A percentile compares a stretch with the other conserved stretches of the same genome.
phyloP scores from a whole-genome alignment of 2,329 filamentous ascomycete species.

The Pseudogymnoascus sp. region DNA sequence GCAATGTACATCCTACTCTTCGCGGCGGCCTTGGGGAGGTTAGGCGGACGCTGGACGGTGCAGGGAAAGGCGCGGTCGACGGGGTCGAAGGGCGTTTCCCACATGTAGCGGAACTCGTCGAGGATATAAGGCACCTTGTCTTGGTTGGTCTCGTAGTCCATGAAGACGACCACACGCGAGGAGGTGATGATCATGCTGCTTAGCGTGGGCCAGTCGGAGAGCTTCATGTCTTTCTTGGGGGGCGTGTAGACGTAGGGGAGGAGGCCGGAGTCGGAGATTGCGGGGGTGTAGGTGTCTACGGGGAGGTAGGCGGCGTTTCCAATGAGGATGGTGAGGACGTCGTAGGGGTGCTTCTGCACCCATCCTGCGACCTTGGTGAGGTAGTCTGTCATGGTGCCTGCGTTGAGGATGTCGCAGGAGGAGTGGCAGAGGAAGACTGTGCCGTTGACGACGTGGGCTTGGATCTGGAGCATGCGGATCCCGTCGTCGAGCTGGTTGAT shows the following conservation, averaged over 20 bases:
- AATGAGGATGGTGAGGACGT: constrained; percentile 80
- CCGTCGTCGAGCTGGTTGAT: constrained; percentile 70
- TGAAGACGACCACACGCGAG: constrained; percentile 69
- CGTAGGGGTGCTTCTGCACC: constrained; percentile 71
- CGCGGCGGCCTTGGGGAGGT: constrained; percentile 45
- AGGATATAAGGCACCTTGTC: constrained; percentile 72
- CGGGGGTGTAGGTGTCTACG: constrained; percentile 55
- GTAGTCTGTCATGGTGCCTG: constrained; percentile 68
- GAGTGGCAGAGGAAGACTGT: constrained; percentile 77
- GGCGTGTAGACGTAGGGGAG: constrained; percentile 67
- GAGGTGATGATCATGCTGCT: constrained; percentile 64
- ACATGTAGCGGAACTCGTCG: constrained; percentile 81
- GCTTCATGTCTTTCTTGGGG: constrained; percentile 58
- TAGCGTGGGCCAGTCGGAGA: constrained; percentile 77
- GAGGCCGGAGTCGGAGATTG: constrained; percentile 66
- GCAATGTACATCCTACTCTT: constrained; percentile 65
- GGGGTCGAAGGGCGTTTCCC: constrained; percentile 81
- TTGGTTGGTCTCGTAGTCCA: constrained; percentile 77
- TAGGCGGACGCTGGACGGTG: constrained; percentile 66
- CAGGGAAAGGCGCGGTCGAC: constrained; percentile 62
- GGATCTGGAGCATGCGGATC: constrained; percentile 54
- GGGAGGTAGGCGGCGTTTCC: constrained; percentile 72
- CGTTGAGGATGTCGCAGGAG: constrained; percentile 72
- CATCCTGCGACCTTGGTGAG: constrained; percentile 62
- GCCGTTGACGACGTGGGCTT: constrained; percentile 54